These are phyloP conservation scores for Daldinia bambusicola DNA, from an alignment of 495 filamentous ascomycete genomes.

Conservation along the genomic window DNA sequence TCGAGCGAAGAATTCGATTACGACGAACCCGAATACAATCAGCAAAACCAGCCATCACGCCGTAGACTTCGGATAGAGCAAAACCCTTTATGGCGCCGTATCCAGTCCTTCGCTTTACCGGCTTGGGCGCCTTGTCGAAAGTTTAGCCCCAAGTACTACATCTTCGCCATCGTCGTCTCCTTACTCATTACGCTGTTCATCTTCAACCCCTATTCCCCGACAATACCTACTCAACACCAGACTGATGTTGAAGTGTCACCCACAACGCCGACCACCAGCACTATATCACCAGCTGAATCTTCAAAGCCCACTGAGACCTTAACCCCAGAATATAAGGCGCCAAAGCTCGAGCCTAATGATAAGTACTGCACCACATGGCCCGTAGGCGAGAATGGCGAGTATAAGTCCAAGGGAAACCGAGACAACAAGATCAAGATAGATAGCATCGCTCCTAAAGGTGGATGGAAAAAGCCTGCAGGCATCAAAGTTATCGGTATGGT, in stretches of 20 bases:
- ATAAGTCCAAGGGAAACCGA: constrained; percentile 33
- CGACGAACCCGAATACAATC: constrained; percentile 29
- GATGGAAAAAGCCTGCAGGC: constrained; percentile 53
- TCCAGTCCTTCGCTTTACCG: constrained; percentile 38
- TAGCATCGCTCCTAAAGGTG: constrained; percentile 40
- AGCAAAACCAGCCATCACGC: constrained; percentile 30
- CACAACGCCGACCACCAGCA: not conserved
- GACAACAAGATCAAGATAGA: constrained; percentile 28
- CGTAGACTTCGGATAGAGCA: constrained; percentile 15
- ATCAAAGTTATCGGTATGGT: constrained; percentile 62
- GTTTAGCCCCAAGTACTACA: constrained; percentile 39
- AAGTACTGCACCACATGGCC: constrained; percentile 49
- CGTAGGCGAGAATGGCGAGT: constrained; percentile 34
- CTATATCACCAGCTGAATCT: constrained; percentile 4
- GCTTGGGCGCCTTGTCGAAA: constrained; percentile 42
- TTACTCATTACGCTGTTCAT: constrained; percentile 40
- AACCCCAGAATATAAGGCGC: constrained; percentile 5
- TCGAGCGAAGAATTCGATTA: constrained; percentile 44
- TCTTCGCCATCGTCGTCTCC: constrained; percentile 34
- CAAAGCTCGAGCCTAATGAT: constrained; percentile 15
- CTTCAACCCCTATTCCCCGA: constrained; percentile 42
- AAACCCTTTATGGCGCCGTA: constrained; percentile 38
- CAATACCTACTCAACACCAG: constrained; percentile 34
- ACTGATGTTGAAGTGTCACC: constrained; percentile 31
- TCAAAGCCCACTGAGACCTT: constrained; percentile 6